Conservation (phyloP, 2,329 filamentous ascomycete species). For the Pezicula rhizophila region DNA sequence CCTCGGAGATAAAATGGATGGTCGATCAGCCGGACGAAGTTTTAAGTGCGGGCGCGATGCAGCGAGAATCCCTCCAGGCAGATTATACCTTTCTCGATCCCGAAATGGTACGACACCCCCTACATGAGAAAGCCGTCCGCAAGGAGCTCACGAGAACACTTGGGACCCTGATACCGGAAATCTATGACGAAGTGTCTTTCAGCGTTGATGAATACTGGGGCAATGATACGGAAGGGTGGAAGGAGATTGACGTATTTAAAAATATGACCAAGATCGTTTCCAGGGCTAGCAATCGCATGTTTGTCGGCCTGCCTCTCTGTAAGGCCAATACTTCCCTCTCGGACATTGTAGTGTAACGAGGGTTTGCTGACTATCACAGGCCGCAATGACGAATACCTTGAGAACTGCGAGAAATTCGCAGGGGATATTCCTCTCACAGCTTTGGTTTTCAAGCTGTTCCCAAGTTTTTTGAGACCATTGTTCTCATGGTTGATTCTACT, state of each 20-base stretch:
- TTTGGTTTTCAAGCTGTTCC: slow-evolving; percentile 20
- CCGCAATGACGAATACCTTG: slow-evolving; percentile 26
- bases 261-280: slow-evolving; percentile 32
- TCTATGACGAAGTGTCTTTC: slow-evolving; percentile 15
- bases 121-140: slow-evolving; percentile 23
- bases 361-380: slow-evolving; percentile 5
- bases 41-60: slow-evolving; percentile 28
- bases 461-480: slow-evolving; percentile 21
- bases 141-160: slow-evolving; percentile 28
- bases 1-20: slow-evolving; percentile 32
- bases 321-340: background rate
- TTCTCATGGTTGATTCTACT: slow-evolving; percentile 21
- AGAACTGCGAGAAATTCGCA: slow-evolving; percentile 24
- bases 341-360: background rate
- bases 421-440: slow-evolving; percentile 25
- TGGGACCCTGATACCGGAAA: slow-evolving; percentile 17
- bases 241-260: slow-evolving; percentile 19
- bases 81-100: slow-evolving; percentile 32
- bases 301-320: slow-evolving; percentile 38
- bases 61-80: slow-evolving; percentile 32
- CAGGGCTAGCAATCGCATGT: slow-evolving; percentile 35
- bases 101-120: slow-evolving; percentile 27
- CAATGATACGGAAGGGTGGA: slow-evolving; percentile 31
- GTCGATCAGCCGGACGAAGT: slow-evolving; percentile 32
- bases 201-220: slow-evolving; percentile 13